Conservation (phyloP, 1,284 basidiomycete genomes). For the Salmacisia buchloeana region DNA sequence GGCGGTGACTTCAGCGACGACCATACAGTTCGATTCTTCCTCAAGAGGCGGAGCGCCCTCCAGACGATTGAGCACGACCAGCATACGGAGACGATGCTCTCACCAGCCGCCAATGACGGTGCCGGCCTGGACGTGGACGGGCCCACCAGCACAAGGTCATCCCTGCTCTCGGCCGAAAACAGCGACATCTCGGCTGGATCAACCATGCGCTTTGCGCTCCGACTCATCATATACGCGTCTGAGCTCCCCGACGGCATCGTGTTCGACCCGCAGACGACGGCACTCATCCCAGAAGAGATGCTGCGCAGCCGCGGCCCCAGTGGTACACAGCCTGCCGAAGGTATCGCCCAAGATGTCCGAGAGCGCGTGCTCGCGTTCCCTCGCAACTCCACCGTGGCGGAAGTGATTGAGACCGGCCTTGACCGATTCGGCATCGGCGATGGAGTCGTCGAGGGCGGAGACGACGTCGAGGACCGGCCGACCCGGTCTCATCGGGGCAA, state of each 20-base stretch:
- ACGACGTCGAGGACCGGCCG: constrained; percentile 88
- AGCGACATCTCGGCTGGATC: neutral
- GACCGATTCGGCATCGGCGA: constrained; percentile 89
- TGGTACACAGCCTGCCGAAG: constrained; percentile 16
- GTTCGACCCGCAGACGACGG: constrained; percentile 84
- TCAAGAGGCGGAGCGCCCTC: constrained; percentile 57
- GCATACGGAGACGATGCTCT: constrained; percentile 19
- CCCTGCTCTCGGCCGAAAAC: neutral
- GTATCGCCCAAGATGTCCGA: constrained; percentile 19
- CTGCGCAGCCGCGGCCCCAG: constrained; percentile 21
- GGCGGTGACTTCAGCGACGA: constrained; percentile 95
- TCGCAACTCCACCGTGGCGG: constrained; percentile 88
- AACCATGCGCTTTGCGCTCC: constrained; percentile 74
- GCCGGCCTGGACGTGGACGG: neutral
- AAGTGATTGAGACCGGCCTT: constrained; percentile 84
- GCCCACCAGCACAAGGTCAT: constrained; percentile 9
- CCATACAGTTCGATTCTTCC: constrained; percentile 89
- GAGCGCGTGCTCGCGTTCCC: constrained; percentile 59
- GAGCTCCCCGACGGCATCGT: constrained; percentile 89
- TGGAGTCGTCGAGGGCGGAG: constrained; percentile 93
- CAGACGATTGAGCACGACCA: neutral
- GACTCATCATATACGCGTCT: constrained; percentile 74
- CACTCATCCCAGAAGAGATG: constrained; percentile 60
- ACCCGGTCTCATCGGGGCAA: constrained; percentile 68
- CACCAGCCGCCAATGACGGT: neutral